These are phyloP conservation scores for Zizania latifolia DNA, from an alignment of 176 grass and related monocot species.

Conservation along the genomic window DNA sequence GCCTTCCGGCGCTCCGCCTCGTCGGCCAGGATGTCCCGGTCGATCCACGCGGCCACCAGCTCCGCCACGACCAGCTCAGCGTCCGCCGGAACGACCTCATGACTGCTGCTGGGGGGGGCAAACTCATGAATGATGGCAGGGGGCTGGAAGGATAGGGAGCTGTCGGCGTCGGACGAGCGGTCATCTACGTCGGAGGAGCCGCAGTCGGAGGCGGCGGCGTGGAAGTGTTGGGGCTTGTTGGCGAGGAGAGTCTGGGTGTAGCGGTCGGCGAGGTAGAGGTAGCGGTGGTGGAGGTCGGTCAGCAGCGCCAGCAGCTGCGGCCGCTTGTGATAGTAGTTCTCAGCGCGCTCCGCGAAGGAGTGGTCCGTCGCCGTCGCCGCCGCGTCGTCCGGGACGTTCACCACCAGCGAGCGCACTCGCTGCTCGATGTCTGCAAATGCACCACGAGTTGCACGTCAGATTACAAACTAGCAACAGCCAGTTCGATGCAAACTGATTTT, in stretches of 20 bases:
- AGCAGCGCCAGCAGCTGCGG: constrained; percentile 85
- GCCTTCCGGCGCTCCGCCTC: constrained; percentile 31
- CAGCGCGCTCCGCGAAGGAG: constrained; percentile 72
- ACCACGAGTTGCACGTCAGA: background rate
- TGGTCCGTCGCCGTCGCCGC: constrained; percentile 31
- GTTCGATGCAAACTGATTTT: too few species aligned
- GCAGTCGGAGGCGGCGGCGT: constrained; percentile 19
- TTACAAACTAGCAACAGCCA: too few species aligned
- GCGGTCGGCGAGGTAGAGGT: constrained; percentile 91
- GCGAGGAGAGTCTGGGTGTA: constrained; percentile 64
- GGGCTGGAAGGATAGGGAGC: constrained; percentile 79
- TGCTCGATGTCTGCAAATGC: constrained; percentile 64
- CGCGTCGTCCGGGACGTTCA: constrained; percentile 40
- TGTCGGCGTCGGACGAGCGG: constrained; percentile 69
- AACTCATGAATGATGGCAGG: background rate
- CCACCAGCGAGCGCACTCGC: constrained; percentile 59
- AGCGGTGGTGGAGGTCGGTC: constrained; percentile 77
- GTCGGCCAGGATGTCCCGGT: constrained; percentile 51
- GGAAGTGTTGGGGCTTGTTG: background rate
- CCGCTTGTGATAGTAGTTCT: constrained; percentile 75
- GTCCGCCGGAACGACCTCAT: background rate
- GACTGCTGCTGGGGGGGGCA: background rate
- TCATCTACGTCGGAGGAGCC: constrained; percentile 36
- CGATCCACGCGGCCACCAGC: constrained; percentile 54
- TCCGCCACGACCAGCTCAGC: constrained; percentile 43